Percentiles rank a stretch among this genome's conserved stretches.
These are phyloP conservation scores for Penicillium vulpinum DNA, from an alignment of 2,329 filamentous ascomycete genomes.

Conservation along the genomic window DNA sequence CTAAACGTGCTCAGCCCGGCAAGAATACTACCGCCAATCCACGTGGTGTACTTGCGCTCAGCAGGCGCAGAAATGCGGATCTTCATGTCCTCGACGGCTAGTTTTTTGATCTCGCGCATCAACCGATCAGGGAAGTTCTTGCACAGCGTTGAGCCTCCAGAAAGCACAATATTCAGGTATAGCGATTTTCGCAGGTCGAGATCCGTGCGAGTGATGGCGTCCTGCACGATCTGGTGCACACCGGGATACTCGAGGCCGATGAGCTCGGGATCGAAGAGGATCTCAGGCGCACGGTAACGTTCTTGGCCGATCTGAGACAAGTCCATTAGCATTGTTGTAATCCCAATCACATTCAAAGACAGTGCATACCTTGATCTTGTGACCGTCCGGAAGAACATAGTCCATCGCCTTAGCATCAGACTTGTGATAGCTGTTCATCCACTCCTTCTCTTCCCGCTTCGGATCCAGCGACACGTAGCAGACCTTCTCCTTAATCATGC, in stretches of 20 bases:
- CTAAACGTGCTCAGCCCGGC: slow-evolving; percentile 96
- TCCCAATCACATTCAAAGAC: neutral
- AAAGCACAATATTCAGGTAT: slow-evolving; percentile 96
- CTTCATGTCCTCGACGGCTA: slow-evolving; percentile 98
- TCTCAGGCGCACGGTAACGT: slow-evolving; percentile 92
- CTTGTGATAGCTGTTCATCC: slow-evolving; percentile 70
- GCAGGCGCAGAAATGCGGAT: slow-evolving; percentile 99
- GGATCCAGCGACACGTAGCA: slow-evolving; percentile 90
- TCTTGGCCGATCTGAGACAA: slow-evolving; percentile 76
- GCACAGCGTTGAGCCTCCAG: slow-evolving; percentile 91
- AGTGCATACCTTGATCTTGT: slow-evolving; percentile 75
- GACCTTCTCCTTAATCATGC: slow-evolving; percentile 92
- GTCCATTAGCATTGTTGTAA: neutral
- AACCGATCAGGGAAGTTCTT: slow-evolving; percentile 95
- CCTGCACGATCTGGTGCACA: slow-evolving; percentile 96
- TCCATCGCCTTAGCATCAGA: slow-evolving; percentile 77
- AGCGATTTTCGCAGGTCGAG: slow-evolving; percentile 91
- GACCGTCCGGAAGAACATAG: slow-evolving; percentile 87
- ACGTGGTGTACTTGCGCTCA: slow-evolving; percentile 97
- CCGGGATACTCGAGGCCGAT: slow-evolving; percentile 96
- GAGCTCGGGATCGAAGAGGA: slow-evolving; percentile 95
- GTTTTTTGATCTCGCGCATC: slow-evolving; percentile 83
- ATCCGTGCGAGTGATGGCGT: slow-evolving; percentile 92
- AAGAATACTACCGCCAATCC: slow-evolving; percentile 97
- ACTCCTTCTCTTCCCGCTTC: slow-evolving; percentile 94